These are phyloP conservation scores for Populus simonii DNA, from an alignment of 345 rosid genomes.

Conservation along the genomic window DNA sequence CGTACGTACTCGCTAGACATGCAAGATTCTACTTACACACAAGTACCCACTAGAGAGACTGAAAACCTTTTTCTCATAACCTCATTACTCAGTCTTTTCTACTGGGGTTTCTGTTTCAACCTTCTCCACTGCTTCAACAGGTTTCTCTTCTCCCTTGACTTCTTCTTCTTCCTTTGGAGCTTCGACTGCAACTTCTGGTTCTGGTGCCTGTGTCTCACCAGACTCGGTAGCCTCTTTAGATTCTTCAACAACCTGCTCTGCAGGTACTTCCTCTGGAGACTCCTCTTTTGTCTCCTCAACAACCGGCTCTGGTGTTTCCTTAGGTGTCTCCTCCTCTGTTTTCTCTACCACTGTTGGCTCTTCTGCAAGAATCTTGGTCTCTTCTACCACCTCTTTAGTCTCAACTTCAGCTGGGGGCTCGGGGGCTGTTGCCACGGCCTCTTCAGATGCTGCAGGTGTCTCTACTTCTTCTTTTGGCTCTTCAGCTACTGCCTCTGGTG, in stretches of 20 bases:
- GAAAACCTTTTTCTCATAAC: neutral
- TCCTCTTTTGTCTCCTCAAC: slow-evolving; percentile 9
- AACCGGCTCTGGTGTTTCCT: slow-evolving; percentile 23
- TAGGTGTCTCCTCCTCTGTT: slow-evolving; percentile 26
- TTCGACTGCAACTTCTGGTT: slow-evolving; percentile 20
- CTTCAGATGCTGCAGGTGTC: slow-evolving; percentile 8
- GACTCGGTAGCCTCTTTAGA: slow-evolving; percentile 18
- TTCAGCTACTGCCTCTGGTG: neutral
- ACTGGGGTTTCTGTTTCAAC: slow-evolving; percentile 22
- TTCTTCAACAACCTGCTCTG: slow-evolving; percentile 13
- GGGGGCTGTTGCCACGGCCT: neutral
- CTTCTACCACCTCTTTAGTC: slow-evolving; percentile 30
- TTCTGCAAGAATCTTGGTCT: slow-evolving; percentile 26
- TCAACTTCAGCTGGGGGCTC: slow-evolving; percentile 20
- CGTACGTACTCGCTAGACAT: neutral
- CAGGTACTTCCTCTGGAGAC: neutral
- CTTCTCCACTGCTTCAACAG: slow-evolving; percentile 12
- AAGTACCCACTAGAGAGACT: neutral
- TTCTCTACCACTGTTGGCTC: slow-evolving; percentile 30
- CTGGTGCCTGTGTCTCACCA: neutral
- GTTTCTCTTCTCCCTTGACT: slow-evolving; percentile 24
- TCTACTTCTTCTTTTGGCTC: slow-evolving; percentile 8
- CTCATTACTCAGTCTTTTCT: slow-evolving; percentile 25
- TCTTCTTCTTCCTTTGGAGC: slow-evolving; percentile 28
- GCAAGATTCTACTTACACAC: slow-evolving; percentile 17